A percentile compares a stretch with the other conserved stretches of the same genome.
Evolutionary conservation across 148 eudicot species (phyloP).

Genomic region (Agrostemma githago): DNA sequence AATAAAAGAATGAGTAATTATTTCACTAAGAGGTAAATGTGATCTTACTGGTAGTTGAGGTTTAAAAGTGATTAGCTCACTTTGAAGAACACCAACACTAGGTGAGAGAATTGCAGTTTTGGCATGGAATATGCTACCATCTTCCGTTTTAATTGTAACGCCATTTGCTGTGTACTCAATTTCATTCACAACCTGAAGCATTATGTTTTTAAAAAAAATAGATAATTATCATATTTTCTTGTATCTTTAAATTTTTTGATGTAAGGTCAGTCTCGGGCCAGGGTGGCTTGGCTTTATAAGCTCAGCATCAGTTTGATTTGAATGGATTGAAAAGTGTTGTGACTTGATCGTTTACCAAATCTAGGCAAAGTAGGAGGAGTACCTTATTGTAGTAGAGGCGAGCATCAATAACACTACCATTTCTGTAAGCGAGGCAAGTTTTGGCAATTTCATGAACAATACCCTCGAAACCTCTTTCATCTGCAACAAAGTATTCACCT

Average conservation of each 20-base stretch:
- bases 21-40: neutral
- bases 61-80: conserved; percentile 19
- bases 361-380: neutral
- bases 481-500: conserved; percentile 23
- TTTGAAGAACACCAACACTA: conserved; percentile 30
- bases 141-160: conserved; percentile 24
- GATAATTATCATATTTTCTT: too few relatives aligned
- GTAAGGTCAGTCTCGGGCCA: too few relatives aligned
- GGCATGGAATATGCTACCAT: conserved; percentile 15
- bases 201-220: too few relatives aligned
- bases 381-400: conserved; percentile 24
- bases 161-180: conserved; percentile 1
- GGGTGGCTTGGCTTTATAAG: too few relatives aligned
- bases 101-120: conserved; percentile 23
- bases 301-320: too few relatives aligned
- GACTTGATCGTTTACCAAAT: too few relatives aligned
- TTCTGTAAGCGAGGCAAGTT: conserved; percentile 11
- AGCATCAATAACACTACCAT: conserved; percentile 10
- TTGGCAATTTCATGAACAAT: conserved; percentile 23
- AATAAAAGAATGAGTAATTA: too few relatives aligned
- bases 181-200: conserved; percentile 22
- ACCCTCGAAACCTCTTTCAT: conserved; percentile 23
- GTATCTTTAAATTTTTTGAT: too few relatives aligned
- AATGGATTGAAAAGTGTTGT: too few relatives aligned
- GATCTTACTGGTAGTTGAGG: conserved; percentile 23